These are phyloP conservation scores for Thermoascus crustaceus DNA, from an alignment of 2,329 filamentous ascomycete species.

Conservation along the genomic window DNA sequence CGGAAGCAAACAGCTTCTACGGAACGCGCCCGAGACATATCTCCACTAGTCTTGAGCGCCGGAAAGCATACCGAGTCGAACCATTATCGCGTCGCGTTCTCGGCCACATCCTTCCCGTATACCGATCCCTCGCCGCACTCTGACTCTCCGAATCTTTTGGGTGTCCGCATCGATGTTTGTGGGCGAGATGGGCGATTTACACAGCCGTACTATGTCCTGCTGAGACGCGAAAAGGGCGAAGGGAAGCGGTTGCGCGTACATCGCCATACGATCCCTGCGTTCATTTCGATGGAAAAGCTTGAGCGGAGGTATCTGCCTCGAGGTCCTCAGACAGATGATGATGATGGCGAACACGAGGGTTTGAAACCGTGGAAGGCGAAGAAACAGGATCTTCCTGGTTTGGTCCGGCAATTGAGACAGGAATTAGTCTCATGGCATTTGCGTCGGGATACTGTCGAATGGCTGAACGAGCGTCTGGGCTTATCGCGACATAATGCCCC, in stretches of 20 bases:
- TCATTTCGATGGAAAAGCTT: constrained; percentile 33
- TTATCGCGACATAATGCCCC: constrained; percentile 12
- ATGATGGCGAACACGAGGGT: constrained; percentile 9
- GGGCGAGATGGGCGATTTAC: constrained; percentile 30
- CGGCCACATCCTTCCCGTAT: constrained; percentile 39
- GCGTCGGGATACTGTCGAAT: constrained; percentile 28
- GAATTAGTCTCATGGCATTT: constrained; percentile 37
- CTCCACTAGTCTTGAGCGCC: constrained; percentile 23
- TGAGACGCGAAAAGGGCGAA: constrained; percentile 18
- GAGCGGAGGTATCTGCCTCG: constrained; percentile 28
- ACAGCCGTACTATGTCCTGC: constrained; percentile 37
- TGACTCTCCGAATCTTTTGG: constrained; percentile 25
- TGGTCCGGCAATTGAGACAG: constrained; percentile 32
- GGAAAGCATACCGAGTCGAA: constrained; percentile 29
- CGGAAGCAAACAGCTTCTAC: constrained; percentile 9
- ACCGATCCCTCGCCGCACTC: constrained; percentile 33
- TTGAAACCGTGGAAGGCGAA: constrained; percentile 14
- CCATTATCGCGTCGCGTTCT: constrained; percentile 38
- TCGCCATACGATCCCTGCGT: constrained; percentile 38
- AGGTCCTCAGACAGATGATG: constrained; percentile 5
- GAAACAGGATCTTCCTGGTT: constrained; percentile 29
- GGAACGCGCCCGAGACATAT: constrained; percentile 21
- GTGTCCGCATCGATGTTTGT: constrained; percentile 36
- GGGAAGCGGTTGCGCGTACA: constrained; percentile 26
- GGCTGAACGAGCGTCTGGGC: constrained; percentile 26